phyloP scores from a whole-genome alignment of 2,329 filamentous ascomycete species.

The Sarocladium oryzae region DNA sequence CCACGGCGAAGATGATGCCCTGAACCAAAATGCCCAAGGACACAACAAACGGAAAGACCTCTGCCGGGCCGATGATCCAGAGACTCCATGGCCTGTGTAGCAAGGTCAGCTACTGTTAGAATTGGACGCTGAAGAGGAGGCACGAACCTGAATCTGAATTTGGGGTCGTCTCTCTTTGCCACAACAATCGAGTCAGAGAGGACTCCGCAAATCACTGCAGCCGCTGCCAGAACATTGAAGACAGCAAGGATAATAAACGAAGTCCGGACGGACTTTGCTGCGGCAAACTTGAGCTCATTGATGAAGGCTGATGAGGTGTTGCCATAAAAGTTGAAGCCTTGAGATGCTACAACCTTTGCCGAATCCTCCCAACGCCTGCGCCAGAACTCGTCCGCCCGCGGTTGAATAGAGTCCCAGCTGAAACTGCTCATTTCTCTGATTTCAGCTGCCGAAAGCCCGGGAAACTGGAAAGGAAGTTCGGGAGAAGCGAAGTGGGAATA shows the following conservation, averaged over 20 bases:
- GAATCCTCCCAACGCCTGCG: slow-evolving; percentile 10
- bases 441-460: neutral
- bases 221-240: slow-evolving; percentile 54
- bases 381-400: slow-evolving; percentile 13
- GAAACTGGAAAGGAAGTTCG: neutral
- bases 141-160: slow-evolving; percentile 36
- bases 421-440: slow-evolving; percentile 9
- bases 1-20: slow-evolving; percentile 49
- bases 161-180: slow-evolving; percentile 33
- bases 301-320: slow-evolving; percentile 41
- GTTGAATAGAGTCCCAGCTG: slow-evolving; percentile 17
- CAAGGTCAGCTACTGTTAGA: neutral
- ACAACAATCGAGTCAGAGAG: slow-evolving; percentile 48
- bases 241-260: slow-evolving; percentile 55
- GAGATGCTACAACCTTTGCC: slow-evolving; percentile 1
- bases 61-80: slow-evolving; percentile 38
- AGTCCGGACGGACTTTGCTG: slow-evolving; percentile 51
- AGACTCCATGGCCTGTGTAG: slow-evolving; percentile 24
- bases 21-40: slow-evolving; percentile 53
- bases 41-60: slow-evolving; percentile 50
- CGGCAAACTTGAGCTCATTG: slow-evolving; percentile 44
- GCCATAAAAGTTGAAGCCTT: slow-evolving; percentile 12
- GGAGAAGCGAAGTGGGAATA: neutral
- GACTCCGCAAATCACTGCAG: slow-evolving; percentile 50
- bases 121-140: neutral